Conservation (phyloP, 371 early-diverging fungal genomes). For the Apophysomyces trapeziformis region DNA sequence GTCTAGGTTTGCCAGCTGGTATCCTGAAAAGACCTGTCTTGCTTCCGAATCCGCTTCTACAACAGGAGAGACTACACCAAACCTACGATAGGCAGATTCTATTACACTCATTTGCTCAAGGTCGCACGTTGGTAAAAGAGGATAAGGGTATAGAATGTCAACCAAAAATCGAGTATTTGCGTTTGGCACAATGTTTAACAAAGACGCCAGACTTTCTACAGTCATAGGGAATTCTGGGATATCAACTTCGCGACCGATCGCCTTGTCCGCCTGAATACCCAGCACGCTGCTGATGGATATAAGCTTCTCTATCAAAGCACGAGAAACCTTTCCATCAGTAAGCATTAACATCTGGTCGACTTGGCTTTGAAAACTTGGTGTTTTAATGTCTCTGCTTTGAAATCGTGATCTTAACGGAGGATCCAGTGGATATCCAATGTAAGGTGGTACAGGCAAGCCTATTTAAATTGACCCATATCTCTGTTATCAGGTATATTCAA, state of each 20-base stretch:
- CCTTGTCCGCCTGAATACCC: slow-evolving; percentile 48
- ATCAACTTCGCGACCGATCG: slow-evolving; percentile 50
- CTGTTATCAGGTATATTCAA: background rate
- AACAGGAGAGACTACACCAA: slow-evolving; percentile 58
- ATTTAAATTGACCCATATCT: background rate
- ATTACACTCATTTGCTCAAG: slow-evolving; percentile 68
- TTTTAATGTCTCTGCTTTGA: slow-evolving; percentile 69
- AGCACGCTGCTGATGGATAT: slow-evolving; percentile 69
- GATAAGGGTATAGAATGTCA: slow-evolving; percentile 73
- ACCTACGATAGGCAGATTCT: slow-evolving; percentile 73
- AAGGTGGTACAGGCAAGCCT: slow-evolving; percentile 80
- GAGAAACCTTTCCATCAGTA: slow-evolving; percentile 30
- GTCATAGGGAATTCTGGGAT: slow-evolving; percentile 78
- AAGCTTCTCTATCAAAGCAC: slow-evolving; percentile 58
- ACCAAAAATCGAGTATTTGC: slow-evolving; percentile 62
- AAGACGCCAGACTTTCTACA: slow-evolving; percentile 56
- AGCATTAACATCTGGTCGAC: slow-evolving; percentile 53
- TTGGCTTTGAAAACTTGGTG: slow-evolving; percentile 67
- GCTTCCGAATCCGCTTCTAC: slow-evolving; percentile 51
- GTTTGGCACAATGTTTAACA: slow-evolving; percentile 56
- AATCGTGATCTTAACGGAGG: slow-evolving; percentile 86
- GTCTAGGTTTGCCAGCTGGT: slow-evolving; percentile 49
- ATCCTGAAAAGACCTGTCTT: slow-evolving; percentile 64
- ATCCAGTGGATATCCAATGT: slow-evolving; percentile 81
- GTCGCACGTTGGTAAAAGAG: slow-evolving; percentile 64